Base-by-base conservation (phyloP, 148 eudicot species). In the Fagopyrum homotropicum region DNA sequence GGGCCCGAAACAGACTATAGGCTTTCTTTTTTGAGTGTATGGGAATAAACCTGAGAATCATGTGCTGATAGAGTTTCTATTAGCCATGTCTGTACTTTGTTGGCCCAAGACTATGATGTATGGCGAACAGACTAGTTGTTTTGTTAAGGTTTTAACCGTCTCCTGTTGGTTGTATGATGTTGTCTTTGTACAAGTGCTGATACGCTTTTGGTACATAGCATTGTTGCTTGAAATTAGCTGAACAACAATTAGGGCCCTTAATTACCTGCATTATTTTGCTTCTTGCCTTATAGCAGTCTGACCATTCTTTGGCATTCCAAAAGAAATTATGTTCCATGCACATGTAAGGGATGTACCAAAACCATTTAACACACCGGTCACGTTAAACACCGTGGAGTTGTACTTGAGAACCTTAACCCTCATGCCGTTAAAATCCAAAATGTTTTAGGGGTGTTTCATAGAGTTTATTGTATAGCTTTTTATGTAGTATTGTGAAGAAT, bases 311-410 rank as follows among this genome's bases (percentile, higher is more conserved):
- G 84, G 84, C 40, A 82, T 76, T 8, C 79, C 81, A 69, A 45
- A 82, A 85, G 3, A 82, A 84, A 45, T 81, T 78, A n/a, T 79
- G 69, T 3, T 30, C 87, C 87, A 76, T 84, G 85, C 43, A 82
- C 63, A 55, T 84, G 87, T 77, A 84, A 82, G 8, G 87, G 87
- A 61, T 84, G 87, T 77, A 19, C 74, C 75, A 2, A 79, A 78
- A 8, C 70, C 77, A 60, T 3, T 55, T 68, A 75, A 48, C 56
- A 76, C 29, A 45, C 78, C 82, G n/a, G 87, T 82, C 17, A 81
- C 83, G 64, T 82, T 85, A 29, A 77, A 82, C 6, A 84, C 83
- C 6, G 57, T 78, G 4, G 80, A 48, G 69, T 76, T 74, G 70
- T 77, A 77, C 19, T 84, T 70, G n/a, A 84, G 57, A 1, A 82